Base-by-base conservation (phyloP, 257 asterid genomes). In the Cinchona pubescens region DNA sequence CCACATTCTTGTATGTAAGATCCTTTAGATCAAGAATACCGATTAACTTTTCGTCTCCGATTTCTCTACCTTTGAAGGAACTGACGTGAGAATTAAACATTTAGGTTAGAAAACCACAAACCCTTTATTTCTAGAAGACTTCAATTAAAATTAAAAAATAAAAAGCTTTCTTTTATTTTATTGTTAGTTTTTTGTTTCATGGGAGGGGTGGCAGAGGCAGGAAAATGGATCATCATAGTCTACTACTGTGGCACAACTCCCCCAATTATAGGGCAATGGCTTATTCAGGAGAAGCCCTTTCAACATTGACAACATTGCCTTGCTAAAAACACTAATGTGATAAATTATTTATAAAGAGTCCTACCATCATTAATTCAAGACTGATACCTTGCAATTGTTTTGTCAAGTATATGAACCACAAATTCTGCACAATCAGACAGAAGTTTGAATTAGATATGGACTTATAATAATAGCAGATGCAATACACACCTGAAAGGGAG, bases 41-140 rank as follows among this genome's bases (percentile, higher is more conserved):
- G 62, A 82, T 72, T 76, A 91, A 35, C 82, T 88, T 87, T 32
- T 91, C 98, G 2, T 89, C 84, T 61, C 98, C 98, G 13, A 76
- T 73, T 82, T 91, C 97, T 61, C 78, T 78, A 72, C 86, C 93
- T 69, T 78, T 82, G 75, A 79, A 82, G 13, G 88, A 76, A 82
- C 98, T 91, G 94, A 80, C 80, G 82, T 73, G 48, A 67, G 48
- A 38, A 38, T 38, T 38, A 37, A 2, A 37, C 2, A 37, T 37
- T 2, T 8, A 8, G 7, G 7, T 38, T 8, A 38, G 42, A 38
- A 15, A 3, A 13, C 19, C 51, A 46, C 51, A 46, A n/a, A 46
- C 16, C 51, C 51, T 11, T 46, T 13, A 46, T 46, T 46, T 15
- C 51, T 46, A 46, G 3, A 7, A 45, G 49, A 45, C 49, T 45